Evolutionary conservation across 2,329 filamentous ascomycete genomes (phyloP).

Genomic region (Colletotrichum graminicola): DNA sequence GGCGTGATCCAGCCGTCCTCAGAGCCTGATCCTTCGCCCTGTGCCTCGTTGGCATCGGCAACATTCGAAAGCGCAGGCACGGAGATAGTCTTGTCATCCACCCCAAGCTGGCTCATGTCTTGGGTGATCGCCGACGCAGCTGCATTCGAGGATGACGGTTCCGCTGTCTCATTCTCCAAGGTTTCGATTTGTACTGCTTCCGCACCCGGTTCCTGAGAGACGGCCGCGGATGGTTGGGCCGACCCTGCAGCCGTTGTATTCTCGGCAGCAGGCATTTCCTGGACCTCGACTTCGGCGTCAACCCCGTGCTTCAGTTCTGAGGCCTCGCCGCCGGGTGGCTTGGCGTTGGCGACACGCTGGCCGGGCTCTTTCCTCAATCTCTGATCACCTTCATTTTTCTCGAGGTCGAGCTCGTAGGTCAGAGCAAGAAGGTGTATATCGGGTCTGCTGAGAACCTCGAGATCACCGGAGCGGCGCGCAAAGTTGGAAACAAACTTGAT

Average conservation of each 20-base stretch:
- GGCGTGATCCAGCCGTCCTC: constrained; percentile 94
- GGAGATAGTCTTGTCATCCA: constrained; percentile 30
- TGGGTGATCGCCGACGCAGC: constrained; percentile 12
- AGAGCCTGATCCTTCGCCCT: constrained; percentile 63
- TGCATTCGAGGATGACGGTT: constrained; percentile 30
- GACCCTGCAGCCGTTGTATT: constrained; percentile 39
- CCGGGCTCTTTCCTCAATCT: constrained; percentile 81
- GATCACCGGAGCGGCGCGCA: constrained; percentile 89
- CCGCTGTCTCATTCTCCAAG: constrained; percentile 32
- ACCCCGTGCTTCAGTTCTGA: not conserved
- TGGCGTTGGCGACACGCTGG: constrained; percentile 82
- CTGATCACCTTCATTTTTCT: constrained; percentile 91
- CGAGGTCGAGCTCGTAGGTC: constrained; percentile 94
- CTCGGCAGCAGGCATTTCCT: constrained; percentile 44
- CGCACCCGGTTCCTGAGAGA: constrained; percentile 16
- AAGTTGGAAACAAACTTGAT: constrained; percentile 86
- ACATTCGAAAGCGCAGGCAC: constrained; percentile 41
- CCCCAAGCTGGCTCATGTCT: constrained; percentile 39
- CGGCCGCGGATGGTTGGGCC: constrained; percentile 4
- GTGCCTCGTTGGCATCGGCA: constrained; percentile 41
- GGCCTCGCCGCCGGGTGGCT: constrained; percentile 61
- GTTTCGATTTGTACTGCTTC: constrained; percentile 9
- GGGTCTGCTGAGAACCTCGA: constrained; percentile 86
- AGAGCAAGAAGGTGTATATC: constrained; percentile 92
- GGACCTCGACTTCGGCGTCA: constrained; percentile 45